These are phyloP conservation scores for Leccinum variicolor DNA, from an alignment of 768 basidiomycete genomes.

Conservation along the genomic window DNA sequence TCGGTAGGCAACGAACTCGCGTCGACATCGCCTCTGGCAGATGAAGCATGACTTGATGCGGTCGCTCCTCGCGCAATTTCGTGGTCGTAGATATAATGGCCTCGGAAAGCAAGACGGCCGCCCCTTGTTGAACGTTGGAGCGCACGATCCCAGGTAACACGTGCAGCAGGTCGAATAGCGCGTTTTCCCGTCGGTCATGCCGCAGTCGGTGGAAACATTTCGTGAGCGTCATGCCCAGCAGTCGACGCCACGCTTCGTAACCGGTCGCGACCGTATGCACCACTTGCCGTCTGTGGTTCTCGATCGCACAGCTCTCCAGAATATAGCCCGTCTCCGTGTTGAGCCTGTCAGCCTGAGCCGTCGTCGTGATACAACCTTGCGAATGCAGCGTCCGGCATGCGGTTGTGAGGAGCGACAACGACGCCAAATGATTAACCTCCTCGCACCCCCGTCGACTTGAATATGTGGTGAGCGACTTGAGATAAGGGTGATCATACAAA, in stretches of 20 bases:
- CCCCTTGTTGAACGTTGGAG: constrained; percentile 52
- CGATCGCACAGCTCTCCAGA: constrained; percentile 77
- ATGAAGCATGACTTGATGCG: constrained; percentile 67
- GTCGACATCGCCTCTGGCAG: constrained; percentile 58
- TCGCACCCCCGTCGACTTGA: constrained; percentile 54
- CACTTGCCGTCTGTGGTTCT: constrained; percentile 86
- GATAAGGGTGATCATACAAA: too few relatives aligned
- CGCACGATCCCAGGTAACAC: constrained; percentile 74
- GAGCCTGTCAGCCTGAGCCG: constrained; percentile 63
- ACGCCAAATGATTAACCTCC: constrained; percentile 69
- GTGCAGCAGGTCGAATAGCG: constrained; percentile 87
- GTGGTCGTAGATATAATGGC: constrained; percentile 78
- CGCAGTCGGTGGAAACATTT: constrained; percentile 85
- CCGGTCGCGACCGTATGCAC: constrained; percentile 66
- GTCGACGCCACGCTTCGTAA: constrained; percentile 82
- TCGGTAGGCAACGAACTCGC: constrained; percentile 79
- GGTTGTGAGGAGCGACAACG: constrained; percentile 62
- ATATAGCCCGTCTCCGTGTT: constrained; percentile 70
- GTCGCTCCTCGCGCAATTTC: constrained; percentile 83
- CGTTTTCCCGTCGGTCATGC: constrained; percentile 77
- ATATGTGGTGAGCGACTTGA: too few relatives aligned
- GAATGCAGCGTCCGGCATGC: constrained; percentile 62
- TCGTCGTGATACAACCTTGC: constrained; percentile 63
- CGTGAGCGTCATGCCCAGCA: constrained; percentile 81
- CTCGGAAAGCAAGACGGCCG: constrained; percentile 60